These are phyloP conservation scores for Solanum chilense DNA, from an alignment of 257 asterid species.

Conservation along the genomic window DNA sequence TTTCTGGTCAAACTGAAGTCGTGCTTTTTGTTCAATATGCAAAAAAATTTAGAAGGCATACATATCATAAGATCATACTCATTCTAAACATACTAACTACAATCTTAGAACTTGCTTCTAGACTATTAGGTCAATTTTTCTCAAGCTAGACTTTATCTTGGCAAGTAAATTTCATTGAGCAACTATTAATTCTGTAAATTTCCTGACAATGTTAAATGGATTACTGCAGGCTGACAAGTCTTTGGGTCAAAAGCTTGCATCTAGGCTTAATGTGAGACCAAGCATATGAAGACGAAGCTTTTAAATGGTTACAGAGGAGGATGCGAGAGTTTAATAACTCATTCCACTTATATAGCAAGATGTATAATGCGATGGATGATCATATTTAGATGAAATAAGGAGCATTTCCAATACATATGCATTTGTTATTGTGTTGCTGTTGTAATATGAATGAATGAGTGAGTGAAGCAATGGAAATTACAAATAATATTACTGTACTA, in stretches of 20 bases:
- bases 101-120: background rate
- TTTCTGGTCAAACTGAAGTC: background rate
- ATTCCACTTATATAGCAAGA: background rate
- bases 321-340: background rate
- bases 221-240: constrained; percentile 19
- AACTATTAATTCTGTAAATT: background rate
- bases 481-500: background rate
- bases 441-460: background rate
- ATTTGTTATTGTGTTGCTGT: background rate
- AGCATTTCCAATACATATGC: background rate
- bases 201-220: background rate
- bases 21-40: background rate
- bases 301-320: background rate
- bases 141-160: background rate
- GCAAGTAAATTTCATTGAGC: background rate
- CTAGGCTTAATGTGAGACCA: constrained; percentile 23
- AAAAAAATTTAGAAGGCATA: background rate
- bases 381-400: background rate
- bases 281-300: constrained; percentile 5
- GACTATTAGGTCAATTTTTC: background rate
- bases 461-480: background rate
- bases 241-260: constrained; percentile 23
- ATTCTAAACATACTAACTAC: background rate
- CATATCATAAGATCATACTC: background rate
- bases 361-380: background rate